These are phyloP conservation scores for Pseudopyricularia javanii DNA, from an alignment of 2,329 filamentous ascomycete genomes.

Conservation along the genomic window DNA sequence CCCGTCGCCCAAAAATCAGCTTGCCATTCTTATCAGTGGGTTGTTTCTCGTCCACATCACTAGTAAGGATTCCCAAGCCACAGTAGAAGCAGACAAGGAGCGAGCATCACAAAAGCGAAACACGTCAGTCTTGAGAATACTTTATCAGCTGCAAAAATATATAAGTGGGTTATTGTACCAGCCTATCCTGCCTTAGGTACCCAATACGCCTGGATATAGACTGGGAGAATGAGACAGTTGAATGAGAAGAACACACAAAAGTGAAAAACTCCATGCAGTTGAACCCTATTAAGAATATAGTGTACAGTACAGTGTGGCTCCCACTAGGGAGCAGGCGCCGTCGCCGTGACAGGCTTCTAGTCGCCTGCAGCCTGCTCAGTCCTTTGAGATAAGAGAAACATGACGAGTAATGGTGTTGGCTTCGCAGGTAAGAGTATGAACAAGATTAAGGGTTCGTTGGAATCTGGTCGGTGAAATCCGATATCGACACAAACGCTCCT, in stretches of 20 bases:
- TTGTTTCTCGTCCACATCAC: too few relatives aligned
- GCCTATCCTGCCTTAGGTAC: neutral
- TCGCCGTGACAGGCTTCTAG: neutral
- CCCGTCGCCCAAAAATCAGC: too few relatives aligned
- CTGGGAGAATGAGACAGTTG: too few relatives aligned
- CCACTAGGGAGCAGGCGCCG: neutral
- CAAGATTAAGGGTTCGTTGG: conserved; percentile 9
- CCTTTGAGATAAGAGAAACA: neutral
- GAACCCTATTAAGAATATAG: neutral
- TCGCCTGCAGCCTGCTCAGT: neutral
- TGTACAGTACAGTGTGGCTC: neutral
- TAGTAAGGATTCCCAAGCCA: too few relatives aligned
- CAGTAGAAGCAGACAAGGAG: too few relatives aligned
- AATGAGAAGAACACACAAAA: neutral
- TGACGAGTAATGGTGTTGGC: too few relatives aligned
- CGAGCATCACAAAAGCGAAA: too few relatives aligned
- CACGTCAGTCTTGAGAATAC: too few relatives aligned
- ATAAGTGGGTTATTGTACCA: too few relatives aligned
- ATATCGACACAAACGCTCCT: conserved; percentile 65
- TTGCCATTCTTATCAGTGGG: too few relatives aligned
- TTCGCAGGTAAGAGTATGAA: too few relatives aligned
- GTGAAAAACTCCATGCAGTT: neutral
- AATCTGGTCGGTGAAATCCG: conserved; percentile 35
- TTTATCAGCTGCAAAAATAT: too few relatives aligned
- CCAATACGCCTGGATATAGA: neutral